Conservation (phyloP, 306 rosid genomes). For the Corylus heterophylla region DNA sequence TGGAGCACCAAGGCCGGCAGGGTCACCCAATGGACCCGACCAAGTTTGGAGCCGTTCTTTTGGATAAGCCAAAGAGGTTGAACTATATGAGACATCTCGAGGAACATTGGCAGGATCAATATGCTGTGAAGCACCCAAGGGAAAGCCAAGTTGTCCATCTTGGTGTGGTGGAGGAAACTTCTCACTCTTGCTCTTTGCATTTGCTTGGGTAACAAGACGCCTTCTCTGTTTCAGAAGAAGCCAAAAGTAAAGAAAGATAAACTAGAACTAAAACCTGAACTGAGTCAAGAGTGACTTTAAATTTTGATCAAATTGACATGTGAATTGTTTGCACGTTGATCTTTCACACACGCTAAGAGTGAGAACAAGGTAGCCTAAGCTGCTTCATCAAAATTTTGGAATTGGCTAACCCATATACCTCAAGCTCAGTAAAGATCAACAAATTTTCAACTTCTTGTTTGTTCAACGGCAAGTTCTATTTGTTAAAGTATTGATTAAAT, state of each 20-base stretch:
- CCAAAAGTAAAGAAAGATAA: constrained; percentile 6
- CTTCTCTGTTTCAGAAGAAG: constrained; percentile 66
- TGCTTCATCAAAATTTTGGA: background rate
- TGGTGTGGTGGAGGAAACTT: constrained; percentile 97
- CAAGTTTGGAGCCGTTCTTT: constrained; percentile 73
- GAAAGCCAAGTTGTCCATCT: constrained; percentile 82
- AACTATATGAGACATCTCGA: constrained; percentile 57
- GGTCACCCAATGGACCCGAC: constrained; percentile 83
- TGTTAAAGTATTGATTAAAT: no score
- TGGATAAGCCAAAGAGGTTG: constrained; percentile 61
- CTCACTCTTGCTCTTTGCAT: constrained; percentile 97
- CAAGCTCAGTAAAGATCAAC: constrained; percentile 13
- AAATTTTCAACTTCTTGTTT: background rate
- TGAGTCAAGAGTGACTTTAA: background rate
- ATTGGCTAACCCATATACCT: background rate
- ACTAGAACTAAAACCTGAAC: constrained; percentile 17
- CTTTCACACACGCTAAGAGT: background rate
- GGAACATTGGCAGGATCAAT: constrained; percentile 79
- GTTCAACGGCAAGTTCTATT: background rate
- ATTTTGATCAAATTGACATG: background rate
- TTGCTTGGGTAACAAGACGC: constrained; percentile 77
- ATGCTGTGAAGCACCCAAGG: constrained; percentile 79
- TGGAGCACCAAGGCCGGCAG: constrained; percentile 48
- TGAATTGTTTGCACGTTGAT: background rate
- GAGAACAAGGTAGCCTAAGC: background rate